Conservation (phyloP, 1,284 basidiomycete genomes). For the Ceratobasidium theobromae region DNA sequence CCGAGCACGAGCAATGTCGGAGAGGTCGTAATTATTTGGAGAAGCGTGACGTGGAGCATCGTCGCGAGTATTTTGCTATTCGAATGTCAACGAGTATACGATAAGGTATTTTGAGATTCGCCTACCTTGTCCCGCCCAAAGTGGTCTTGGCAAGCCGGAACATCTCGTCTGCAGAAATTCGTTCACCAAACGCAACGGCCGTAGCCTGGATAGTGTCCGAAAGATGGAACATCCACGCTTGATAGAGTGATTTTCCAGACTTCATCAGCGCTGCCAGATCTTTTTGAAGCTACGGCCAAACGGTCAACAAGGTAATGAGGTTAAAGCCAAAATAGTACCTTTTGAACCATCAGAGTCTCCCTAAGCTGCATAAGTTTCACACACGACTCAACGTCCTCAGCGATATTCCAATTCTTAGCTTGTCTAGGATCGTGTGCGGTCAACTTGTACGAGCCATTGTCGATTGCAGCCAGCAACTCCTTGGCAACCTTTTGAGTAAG, state of each 20-base stretch:
- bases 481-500: constrained; percentile 33
- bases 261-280: constrained; percentile 26
- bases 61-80: constrained; percentile 22
- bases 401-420: constrained; percentile 22
- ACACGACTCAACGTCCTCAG: constrained; percentile 15
- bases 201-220: constrained; percentile 31
- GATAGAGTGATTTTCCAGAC: constrained; percentile 29
- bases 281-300: constrained; percentile 15
- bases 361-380: constrained; percentile 32
- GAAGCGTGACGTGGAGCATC: constrained; percentile 18
- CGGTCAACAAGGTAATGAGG: not conserved
- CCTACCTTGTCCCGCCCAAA: constrained; percentile 22
- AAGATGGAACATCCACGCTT: constrained; percentile 33
- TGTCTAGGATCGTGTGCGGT: constrained; percentile 11
- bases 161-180: constrained; percentile 28
- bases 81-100: no score
- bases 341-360: constrained; percentile 23
- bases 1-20: constrained; percentile 15
- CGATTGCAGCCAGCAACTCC: constrained; percentile 31
- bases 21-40: constrained; percentile 24
- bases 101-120: not conserved
- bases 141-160: constrained; percentile 21
- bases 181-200: constrained; percentile 30
- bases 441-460: constrained; percentile 29
- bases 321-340: not conserved